phyloP scores from a whole-genome alignment of 768 basidiomycete genomes.

The Hydnum rufescens region DNA sequence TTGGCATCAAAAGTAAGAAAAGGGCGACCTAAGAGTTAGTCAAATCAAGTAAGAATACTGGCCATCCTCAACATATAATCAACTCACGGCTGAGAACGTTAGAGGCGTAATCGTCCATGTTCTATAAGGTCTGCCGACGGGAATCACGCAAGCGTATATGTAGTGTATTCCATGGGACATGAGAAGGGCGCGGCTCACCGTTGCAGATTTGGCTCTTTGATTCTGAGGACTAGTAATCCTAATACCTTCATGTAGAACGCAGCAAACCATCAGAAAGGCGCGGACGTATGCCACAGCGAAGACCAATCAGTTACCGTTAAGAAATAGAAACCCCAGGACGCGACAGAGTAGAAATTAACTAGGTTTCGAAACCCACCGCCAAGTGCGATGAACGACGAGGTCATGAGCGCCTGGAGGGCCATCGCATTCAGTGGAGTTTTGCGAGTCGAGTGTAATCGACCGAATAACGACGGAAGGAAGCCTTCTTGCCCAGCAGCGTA shows the following conservation, averaged over 20 bases:
- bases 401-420: slow-evolving; percentile 53
- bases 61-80: too few species aligned
- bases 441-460: slow-evolving; percentile 48
- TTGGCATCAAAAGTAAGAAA: slow-evolving; percentile 83
- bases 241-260: slow-evolving; percentile 49
- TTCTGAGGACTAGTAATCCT: slow-evolving; percentile 66
- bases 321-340: slow-evolving; percentile 76
- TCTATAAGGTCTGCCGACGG: slow-evolving; percentile 53
- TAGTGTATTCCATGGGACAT: slow-evolving; percentile 4
- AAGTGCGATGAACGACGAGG: slow-evolving; percentile 57
- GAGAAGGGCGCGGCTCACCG: not conserved
- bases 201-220: slow-evolving; percentile 83
- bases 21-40: too few species aligned
- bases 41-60: too few species aligned
- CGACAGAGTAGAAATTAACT: slow-evolving; percentile 78
- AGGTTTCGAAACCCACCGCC: slow-evolving; percentile 80
- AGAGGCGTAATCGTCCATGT: slow-evolving; percentile 84
- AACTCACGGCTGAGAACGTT: slow-evolving; percentile 67
- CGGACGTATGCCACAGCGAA: not conserved
- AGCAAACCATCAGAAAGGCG: not conserved
- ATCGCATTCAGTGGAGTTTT: slow-evolving; percentile 82
- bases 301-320: slow-evolving; percentile 38
- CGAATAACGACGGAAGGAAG: slow-evolving; percentile 71
- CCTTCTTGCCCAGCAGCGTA: slow-evolving; percentile 77
- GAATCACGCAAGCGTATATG: not conserved